Percentiles rank a stretch among this genome's conserved stretches.
These are phyloP conservation scores for Croton setiger DNA, from an alignment of 441 rosid genomes.

Conservation along the genomic window DNA sequence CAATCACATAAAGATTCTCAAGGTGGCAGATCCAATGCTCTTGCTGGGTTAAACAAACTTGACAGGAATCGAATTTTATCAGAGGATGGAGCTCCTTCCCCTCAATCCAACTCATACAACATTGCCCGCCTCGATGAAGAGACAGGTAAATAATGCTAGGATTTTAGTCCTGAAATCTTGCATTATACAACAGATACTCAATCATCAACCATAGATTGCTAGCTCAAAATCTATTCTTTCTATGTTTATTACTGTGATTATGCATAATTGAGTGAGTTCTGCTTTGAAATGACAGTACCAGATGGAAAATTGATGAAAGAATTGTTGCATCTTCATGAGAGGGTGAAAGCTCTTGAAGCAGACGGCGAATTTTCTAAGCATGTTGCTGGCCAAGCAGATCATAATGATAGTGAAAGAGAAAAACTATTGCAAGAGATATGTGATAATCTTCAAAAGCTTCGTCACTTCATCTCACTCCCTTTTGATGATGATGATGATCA, in stretches of 20 bases:
- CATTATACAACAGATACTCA: background rate
- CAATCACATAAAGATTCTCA: conserved; percentile 14
- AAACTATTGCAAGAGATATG: conserved; percentile 40
- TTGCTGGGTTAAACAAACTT: conserved; percentile 22
- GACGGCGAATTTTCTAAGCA: conserved; percentile 32
- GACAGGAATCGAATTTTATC: conserved; percentile 26
- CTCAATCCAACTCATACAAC: conserved; percentile 25
- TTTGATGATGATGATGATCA: conserved; percentile 13
- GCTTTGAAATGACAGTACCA: conserved; percentile 17
- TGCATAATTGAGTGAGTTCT: background rate
- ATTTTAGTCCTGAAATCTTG: background rate
- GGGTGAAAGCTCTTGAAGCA: conserved; percentile 37
- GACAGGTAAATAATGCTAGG: conserved; percentile 26
- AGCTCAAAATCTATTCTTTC: background rate
- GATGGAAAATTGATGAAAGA: conserved; percentile 32
- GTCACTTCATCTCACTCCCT: conserved; percentile 33
- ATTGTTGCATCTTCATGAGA: conserved; percentile 35
- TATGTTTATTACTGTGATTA: background rate
- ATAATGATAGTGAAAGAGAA: conserved; percentile 32
- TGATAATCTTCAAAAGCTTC: conserved; percentile 46
- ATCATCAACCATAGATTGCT: background rate
- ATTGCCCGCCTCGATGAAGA: conserved; percentile 19
- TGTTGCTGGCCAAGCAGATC: conserved; percentile 15
- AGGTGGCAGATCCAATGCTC: conserved; percentile 14
- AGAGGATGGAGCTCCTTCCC: conserved; percentile 24